Evolutionary conservation across 192 early-diverging fungal genomes (phyloP).

Genomic region (Backusella morwellensis): DNA sequence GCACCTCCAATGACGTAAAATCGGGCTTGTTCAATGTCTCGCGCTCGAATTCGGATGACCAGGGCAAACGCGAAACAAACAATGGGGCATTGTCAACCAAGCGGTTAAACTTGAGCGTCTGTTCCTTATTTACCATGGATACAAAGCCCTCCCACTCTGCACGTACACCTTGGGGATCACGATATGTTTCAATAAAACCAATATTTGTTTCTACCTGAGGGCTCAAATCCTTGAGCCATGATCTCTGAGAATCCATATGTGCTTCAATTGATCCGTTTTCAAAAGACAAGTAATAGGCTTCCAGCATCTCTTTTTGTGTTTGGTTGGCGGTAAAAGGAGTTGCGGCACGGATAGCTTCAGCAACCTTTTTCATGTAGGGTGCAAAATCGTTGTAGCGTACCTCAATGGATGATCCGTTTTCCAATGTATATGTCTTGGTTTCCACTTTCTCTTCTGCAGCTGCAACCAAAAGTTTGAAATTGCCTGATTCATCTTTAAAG

Average conservation of each 20-base stretch:
- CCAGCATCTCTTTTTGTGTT: constrained; percentile 50
- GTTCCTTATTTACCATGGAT: constrained; percentile 60
- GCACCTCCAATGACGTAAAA: constrained; percentile 58
- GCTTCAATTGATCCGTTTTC: constrained; percentile 56
- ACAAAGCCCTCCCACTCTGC: constrained; percentile 70
- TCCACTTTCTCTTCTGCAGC: constrained; percentile 33
- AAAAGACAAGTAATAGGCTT: constrained; percentile 47
- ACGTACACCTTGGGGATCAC: constrained; percentile 57
- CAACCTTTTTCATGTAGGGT: constrained; percentile 37
- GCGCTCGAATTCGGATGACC: constrained; percentile 52
- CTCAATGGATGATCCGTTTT: constrained; percentile 37
- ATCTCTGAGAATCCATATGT: constrained; percentile 53
- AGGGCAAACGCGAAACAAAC: constrained; percentile 50
- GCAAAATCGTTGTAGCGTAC: constrained; percentile 51
- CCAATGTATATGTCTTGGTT: constrained; percentile 18
- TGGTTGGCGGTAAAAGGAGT: constrained; percentile 52
- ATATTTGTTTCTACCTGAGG: constrained; percentile 62
- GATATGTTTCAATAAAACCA: constrained; percentile 64
- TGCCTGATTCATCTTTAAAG: constrained; percentile 33
- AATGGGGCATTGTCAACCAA: constrained; percentile 50
- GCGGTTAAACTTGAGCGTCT: constrained; percentile 54
- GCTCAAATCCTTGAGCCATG: constrained; percentile 57
- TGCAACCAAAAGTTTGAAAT: constrained; percentile 33
- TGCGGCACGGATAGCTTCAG: constrained; percentile 41
- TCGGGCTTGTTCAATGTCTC: constrained; percentile 51